Base-by-base conservation (phyloP, 805 yeast genomes). In the Millerago galiae region DNA sequence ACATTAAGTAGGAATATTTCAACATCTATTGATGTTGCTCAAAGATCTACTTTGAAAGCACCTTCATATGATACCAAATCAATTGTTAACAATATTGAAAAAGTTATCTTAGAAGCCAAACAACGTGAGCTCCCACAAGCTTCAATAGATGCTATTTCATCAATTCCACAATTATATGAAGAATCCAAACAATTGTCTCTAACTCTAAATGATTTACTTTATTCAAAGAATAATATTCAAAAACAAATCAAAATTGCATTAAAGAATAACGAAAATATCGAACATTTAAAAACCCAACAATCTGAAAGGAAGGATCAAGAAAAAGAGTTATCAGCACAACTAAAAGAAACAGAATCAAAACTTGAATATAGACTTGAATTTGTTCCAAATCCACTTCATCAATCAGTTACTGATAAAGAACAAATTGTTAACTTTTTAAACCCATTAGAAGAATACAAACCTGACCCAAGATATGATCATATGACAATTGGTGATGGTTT, bases 401-500 rank as follows among this genome's bases (percentile, higher is more conserved):
- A 67, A 0, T 51, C 70, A 0, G 86, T 78, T 0, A 63, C 65
- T 2, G 47, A 56, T 1, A 56, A 62, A 11, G 73, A 73, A 17
- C 65, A 70, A 18, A 54, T 81, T 1, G 72, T 77, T 6, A 66
- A 70, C 25, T 74, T 74, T 61, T 62, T 85, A 28, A 80, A 83
- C 51, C 74, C 50, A 13, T 55, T 32, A 34, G 48, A 50, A 0
- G 41, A 58, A 2, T 60, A 65, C 40, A 37, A 41, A 5, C 38
- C 62, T 3, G 53, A 66, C 18, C 38, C 48, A 2, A 35, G 40
- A 1, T 52, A 58, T 14, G 87, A 83, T 54, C 99, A 93, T 59
- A 76, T 81, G 37, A 63, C 58, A 5, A 83, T 93, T n/a, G 89
- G 86, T 49, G 77, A 71, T 17, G 60, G 65, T n/a, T 71, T 87